Conservation (phyloP, 192 early-diverging fungal species). For the Coemansia sp. region DNA sequence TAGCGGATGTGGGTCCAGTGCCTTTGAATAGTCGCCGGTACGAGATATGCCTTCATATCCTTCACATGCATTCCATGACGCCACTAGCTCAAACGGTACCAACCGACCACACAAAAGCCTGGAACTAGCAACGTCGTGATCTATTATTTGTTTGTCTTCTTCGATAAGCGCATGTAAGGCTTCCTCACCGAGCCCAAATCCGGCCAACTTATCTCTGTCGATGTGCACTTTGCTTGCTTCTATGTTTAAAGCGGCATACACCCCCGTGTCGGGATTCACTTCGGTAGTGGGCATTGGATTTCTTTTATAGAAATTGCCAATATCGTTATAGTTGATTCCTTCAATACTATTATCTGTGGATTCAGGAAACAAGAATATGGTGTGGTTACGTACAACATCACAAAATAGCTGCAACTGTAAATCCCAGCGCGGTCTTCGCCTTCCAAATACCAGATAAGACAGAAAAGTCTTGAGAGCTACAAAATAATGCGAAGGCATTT, state of each 20-base stretch:
- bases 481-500: neutral
- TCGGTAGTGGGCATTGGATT: constrained; percentile 4
- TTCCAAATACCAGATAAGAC: constrained; percentile 8
- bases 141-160: neutral
- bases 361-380: constrained; percentile 5
- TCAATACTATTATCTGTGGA: constrained; percentile 17
- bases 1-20: constrained; percentile 19
- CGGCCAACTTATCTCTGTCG: constrained; percentile 2
- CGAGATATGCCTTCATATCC: neutral
- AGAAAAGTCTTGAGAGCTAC: neutral
- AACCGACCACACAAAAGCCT: neutral
- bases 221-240: neutral
- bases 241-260: neutral
- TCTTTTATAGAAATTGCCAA: neutral
- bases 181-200: constrained; percentile 20
- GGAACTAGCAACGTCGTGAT: neutral
- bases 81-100: constrained; percentile 16
- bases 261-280: neutral
- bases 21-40: neutral
- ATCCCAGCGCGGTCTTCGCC: constrained; percentile 31
- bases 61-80: constrained; percentile 9
- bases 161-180: constrained; percentile 9
- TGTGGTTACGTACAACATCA: constrained; percentile 14
- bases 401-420: constrained; percentile 20
- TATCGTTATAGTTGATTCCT: constrained; percentile 4